phyloP scores from a whole-genome alignment of 2,329 filamentous ascomycete species.

The Fusarium nodosum region DNA sequence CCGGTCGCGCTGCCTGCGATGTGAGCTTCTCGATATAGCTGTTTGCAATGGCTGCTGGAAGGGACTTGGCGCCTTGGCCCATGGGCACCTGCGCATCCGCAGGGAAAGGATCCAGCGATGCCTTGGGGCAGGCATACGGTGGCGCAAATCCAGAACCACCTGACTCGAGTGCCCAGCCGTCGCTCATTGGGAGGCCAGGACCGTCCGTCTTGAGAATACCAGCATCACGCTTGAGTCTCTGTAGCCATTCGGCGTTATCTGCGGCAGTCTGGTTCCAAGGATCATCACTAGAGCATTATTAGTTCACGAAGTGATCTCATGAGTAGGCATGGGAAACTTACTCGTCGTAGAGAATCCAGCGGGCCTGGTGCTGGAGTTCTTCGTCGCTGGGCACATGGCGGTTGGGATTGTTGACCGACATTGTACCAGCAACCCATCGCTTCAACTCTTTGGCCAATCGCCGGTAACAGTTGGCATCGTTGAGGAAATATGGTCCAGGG shows the following conservation, averaged over 20 bases:
- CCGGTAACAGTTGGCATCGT: conserved; percentile 72
- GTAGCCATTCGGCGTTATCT: conserved; percentile 74
- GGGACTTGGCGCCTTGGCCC: conserved; percentile 56
- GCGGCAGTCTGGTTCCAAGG: conserved; percentile 75
- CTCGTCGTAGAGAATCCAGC: conserved; percentile 74
- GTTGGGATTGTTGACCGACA: conserved; percentile 72
- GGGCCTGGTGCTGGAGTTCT: conserved; percentile 74
- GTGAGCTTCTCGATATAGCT: conserved; percentile 62
- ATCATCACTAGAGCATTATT: conserved; percentile 63
- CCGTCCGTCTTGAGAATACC: conserved; percentile 66
- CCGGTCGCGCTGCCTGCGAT: conserved; percentile 61
- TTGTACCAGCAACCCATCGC: conserved; percentile 66
- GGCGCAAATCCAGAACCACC: conserved; percentile 69
- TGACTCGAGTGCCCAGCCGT: conserved; percentile 62
- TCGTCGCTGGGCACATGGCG: conserved; percentile 70
- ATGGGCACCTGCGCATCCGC: conserved; percentile 53
- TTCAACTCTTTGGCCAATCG: conserved; percentile 67
- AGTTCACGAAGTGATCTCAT: conserved; percentile 20
- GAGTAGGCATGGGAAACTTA: conserved; percentile 53
- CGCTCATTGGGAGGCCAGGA: conserved; percentile 61
- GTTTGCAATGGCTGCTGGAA: conserved; percentile 62
- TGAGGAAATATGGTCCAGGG: conserved; percentile 62
- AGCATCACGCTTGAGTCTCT: conserved; percentile 71
- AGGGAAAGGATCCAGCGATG: conserved; percentile 54
- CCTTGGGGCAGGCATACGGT: conserved; percentile 65